Evolutionary conservation across 1,284 basidiomycete species (phyloP).

Genomic region (Trichosporon coremiiforme): DNA sequence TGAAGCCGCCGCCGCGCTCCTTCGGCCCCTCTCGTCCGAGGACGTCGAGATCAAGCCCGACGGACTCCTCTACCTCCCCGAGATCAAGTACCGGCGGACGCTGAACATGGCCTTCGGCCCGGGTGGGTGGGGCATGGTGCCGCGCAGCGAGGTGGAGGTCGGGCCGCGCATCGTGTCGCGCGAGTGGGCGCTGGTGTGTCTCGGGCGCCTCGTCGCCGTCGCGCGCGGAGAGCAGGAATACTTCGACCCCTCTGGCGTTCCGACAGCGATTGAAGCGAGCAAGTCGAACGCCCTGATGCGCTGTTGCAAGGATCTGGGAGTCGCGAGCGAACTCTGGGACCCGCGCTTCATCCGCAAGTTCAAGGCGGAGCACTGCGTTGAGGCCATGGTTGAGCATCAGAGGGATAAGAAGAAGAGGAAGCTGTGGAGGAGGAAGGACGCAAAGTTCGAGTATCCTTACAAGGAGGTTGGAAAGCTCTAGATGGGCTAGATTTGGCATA

Average conservation of each 20-base stretch:
- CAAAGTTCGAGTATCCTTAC: slow-evolving; percentile 82
- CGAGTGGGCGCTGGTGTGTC: slow-evolving; percentile 92
- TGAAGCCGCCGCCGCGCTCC: slow-evolving; percentile 72
- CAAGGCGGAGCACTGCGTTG: slow-evolving; percentile 79
- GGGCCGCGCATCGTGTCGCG: slow-evolving; percentile 83
- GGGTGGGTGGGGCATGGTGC: slow-evolving; percentile 95
- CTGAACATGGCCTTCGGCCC: slow-evolving; percentile 94
- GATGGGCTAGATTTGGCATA: neutral
- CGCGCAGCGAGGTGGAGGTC: slow-evolving; percentile 89
- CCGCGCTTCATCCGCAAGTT: slow-evolving; percentile 93
- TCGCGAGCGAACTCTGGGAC: slow-evolving; percentile 97
- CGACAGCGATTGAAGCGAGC: slow-evolving; percentile 92
- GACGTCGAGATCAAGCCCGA: slow-evolving; percentile 59
- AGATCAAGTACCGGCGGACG: slow-evolving; percentile 96
- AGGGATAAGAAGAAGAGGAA: slow-evolving; percentile 88
- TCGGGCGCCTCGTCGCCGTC: slow-evolving; percentile 85
- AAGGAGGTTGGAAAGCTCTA: slow-evolving; percentile 61
- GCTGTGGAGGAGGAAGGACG: slow-evolving; percentile 84
- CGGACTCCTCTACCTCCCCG: slow-evolving; percentile 91
- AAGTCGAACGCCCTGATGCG: slow-evolving; percentile 98
- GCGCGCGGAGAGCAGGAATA: slow-evolving; percentile 97
- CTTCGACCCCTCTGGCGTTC: slow-evolving; percentile 86
- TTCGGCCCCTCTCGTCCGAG: slow-evolving; percentile 70
- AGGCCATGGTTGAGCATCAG: slow-evolving; percentile 81
- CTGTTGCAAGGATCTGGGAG: slow-evolving; percentile 94